Percentiles rank a stretch among this genome's conserved stretches.
phyloP scores from a whole-genome alignment of 1,284 basidiomycete genomes.

The Xerocomus amazonicus region DNA sequence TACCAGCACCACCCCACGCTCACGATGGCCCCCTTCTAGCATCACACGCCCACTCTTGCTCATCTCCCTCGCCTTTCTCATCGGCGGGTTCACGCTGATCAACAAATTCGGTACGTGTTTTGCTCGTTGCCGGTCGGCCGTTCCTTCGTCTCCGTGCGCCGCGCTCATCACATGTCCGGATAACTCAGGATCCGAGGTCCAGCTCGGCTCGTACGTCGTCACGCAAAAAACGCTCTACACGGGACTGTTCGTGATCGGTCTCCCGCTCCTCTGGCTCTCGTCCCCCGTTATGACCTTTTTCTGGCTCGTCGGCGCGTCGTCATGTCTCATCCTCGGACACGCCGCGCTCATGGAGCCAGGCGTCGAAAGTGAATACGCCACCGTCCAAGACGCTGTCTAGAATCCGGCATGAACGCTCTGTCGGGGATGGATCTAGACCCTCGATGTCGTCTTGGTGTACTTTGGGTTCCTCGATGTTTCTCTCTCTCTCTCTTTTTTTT shows the following conservation, averaged over 20 bases:
- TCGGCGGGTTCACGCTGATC: constrained; percentile 88
- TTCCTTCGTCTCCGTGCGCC: background rate
- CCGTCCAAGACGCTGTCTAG: constrained; percentile 66
- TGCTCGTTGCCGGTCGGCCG: no score
- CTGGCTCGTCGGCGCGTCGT: constrained; percentile 76
- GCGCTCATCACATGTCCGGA: background rate
- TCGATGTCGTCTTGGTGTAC: background rate
- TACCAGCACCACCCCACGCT: background rate
- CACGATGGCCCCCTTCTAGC: constrained; percentile 22
- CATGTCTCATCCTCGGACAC: constrained; percentile 74
- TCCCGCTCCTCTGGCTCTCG: constrained; percentile 66
- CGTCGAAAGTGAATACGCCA: constrained; percentile 84
- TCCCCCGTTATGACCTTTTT: constrained; percentile 72
- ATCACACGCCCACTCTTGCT: constrained; percentile 82
- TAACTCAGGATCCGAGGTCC: constrained; percentile 63
- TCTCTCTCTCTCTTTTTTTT: no score
- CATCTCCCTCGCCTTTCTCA: constrained; percentile 83
- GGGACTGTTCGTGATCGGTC: constrained; percentile 73
- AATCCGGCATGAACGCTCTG: no score
- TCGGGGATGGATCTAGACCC: no score
- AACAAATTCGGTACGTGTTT: constrained; percentile 77
- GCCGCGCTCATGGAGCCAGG: constrained; percentile 84
- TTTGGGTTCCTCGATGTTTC: no score
- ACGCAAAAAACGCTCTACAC: constrained; percentile 85
- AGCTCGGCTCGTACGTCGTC: constrained; percentile 74